Percentiles rank a stretch among this genome's conserved stretches.
Evolutionary conservation across 345 rosid genomes (phyloP).

Genomic region (Acer yangbiense): DNA sequence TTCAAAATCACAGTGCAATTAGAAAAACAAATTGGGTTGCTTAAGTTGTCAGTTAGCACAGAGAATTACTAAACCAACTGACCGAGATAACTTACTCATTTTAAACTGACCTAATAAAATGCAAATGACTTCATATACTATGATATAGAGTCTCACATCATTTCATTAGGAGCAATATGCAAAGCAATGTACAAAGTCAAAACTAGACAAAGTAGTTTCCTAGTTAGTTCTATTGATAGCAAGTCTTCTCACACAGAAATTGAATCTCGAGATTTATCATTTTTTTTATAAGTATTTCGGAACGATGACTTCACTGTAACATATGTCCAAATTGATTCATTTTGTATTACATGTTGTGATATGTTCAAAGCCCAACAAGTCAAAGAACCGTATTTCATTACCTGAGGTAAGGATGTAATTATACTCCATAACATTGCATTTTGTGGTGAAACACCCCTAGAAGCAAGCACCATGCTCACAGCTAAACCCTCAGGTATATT

Average conservation of each 20-base stretch:
- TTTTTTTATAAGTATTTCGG: not conserved
- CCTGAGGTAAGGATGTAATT: constrained; percentile 99
- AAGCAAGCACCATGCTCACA: constrained; percentile 98
- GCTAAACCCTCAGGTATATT: constrained; percentile 99
- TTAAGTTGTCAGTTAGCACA: not conserved
- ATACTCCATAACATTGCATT: constrained; percentile 99
- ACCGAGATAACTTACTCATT: not conserved
- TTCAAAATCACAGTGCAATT: not conserved
- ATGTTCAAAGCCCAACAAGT: constrained; percentile 11
- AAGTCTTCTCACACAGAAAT: not conserved
- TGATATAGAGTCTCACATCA: not conserved
- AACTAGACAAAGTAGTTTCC: not conserved
- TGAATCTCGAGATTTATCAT: not conserved
- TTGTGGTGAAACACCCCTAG: constrained; percentile 98
- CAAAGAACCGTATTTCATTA: constrained; percentile 24
- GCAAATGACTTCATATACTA: constrained; percentile 2
- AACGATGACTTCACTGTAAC: not conserved
- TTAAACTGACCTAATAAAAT: not conserved
- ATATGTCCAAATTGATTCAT: not conserved
- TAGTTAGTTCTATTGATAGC: not conserved
- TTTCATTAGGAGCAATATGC: not conserved
- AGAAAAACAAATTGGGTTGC: not conserved
- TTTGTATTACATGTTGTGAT: not conserved
- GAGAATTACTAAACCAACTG: not conserved
- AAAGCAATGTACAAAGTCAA: not conserved